These are phyloP conservation scores for Plasmodium fragile DNA, from an alignment of 169 alveolate species.

Conservation along the genomic window DNA sequence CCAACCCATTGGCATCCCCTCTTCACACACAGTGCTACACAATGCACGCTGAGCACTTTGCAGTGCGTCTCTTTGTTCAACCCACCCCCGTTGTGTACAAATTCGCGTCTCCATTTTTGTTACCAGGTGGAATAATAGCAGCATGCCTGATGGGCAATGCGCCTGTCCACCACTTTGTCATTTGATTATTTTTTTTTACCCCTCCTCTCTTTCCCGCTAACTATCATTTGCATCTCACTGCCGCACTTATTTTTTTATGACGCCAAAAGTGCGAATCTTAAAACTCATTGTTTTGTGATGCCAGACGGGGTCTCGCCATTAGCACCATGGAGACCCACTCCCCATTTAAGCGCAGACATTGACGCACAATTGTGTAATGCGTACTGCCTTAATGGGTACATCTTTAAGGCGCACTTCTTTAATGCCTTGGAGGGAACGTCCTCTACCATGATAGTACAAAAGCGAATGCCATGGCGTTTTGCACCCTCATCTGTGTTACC, in stretches of 20 bases:
- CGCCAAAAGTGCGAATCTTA: background rate
- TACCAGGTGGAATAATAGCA: background rate
- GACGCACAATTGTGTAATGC: background rate
- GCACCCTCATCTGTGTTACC: background rate
- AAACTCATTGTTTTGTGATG: background rate
- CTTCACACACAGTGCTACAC: background rate
- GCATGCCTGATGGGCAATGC: background rate
- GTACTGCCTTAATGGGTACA: background rate
- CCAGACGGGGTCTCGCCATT: background rate
- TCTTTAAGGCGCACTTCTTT: too few relatives aligned
- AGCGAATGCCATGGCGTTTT: background rate
- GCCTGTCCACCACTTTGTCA: background rate
- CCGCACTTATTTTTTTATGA: background rate
- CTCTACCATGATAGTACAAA: background rate
- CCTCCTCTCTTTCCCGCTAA: background rate
- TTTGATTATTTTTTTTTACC: background rate
- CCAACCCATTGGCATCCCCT: background rate
- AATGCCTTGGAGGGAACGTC: background rate
- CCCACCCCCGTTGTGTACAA: background rate
- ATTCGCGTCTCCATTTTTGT: background rate
- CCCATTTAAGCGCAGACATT: background rate
- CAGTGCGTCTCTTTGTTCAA: background rate
- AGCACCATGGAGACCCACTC: background rate
- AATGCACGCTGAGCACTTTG: background rate
- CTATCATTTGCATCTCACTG: background rate